A percentile compares a stretch with the other conserved stretches of the same genome.
Evolutionary conservation across 108 stramenopile genomes (phyloP).

Genomic region (Conticribra guillardii): DNA sequence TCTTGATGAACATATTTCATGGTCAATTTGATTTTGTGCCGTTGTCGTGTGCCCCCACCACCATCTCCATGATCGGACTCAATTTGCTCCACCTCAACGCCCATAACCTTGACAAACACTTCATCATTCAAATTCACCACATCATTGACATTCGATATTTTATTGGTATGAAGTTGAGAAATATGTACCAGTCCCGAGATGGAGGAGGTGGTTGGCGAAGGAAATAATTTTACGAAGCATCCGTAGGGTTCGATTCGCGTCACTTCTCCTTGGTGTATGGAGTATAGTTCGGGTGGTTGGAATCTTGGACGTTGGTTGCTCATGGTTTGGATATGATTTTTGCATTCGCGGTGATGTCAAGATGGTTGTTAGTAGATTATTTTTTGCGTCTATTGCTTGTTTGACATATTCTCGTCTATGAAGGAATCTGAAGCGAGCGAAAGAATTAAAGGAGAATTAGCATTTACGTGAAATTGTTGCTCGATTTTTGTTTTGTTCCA

Average conservation of each 20-base stretch:
- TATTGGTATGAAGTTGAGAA: conserved; percentile 54
- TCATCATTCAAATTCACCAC: conserved; percentile 26
- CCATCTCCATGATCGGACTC: conserved; percentile 59
- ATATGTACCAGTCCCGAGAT: conserved; percentile 69
- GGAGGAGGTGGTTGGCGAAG: conserved; percentile 10
- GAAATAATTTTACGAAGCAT: conserved; percentile 55
- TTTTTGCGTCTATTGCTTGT: too few species aligned
- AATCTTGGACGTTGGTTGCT: conserved; percentile 22
- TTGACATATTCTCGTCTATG: too few species aligned
- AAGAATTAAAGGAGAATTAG: too few species aligned
- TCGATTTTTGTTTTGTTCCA: too few species aligned
- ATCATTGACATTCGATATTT: conserved; percentile 25
- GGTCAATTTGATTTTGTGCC: conserved; percentile 53
- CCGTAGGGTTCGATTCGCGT: conserved; percentile 69
- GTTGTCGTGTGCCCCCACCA: conserved; percentile 14
- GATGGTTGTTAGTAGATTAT: too few species aligned
- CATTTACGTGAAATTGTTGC: too few species aligned
- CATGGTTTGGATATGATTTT: too few species aligned
- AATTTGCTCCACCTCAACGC: conserved; percentile 47
- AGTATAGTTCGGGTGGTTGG: conserved; percentile 24
- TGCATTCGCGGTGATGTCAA: too few species aligned
- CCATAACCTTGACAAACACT: conserved; percentile 43
- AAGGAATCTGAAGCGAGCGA: too few species aligned
- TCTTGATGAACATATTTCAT: conserved; percentile 77
- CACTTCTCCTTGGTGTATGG: conserved; percentile 48